Base-by-base conservation (phyloP, 192 early-diverging fungal species). In the Entomortierella chlamydospora region DNA sequence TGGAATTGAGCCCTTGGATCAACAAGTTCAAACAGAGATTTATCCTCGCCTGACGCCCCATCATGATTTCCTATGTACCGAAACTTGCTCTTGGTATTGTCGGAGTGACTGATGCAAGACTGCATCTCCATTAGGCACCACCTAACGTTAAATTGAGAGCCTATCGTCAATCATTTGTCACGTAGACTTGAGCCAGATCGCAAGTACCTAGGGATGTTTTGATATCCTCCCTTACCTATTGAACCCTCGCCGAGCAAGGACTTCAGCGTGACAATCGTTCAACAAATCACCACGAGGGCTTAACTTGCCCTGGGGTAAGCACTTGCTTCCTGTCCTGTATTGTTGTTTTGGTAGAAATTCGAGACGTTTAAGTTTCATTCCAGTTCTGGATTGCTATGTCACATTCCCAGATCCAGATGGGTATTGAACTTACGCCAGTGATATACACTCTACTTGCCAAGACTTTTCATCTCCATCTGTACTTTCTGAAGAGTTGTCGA, bases 241-340 rank as follows among this genome's bases (percentile, higher is more conserved):
- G 61, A 98, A 89, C 26, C 86, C 87, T 55, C 96, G 86, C 17
- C 94, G 88, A 31, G 93, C 92, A n/a, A 98, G 72, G 0, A 98
- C 82, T 82, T 98, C 96, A 2, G 95, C 96, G 81, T 98, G 96
- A 69, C 86, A 87, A 84, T 98, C 96, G 77, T 94, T 89, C 0
- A 98, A 64, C 7, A 87, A 42, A 56, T 91, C 90, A 29, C 95
- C 95, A 31, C 78, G 78, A 1, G 49, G 63, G 62, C 84, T 81
- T 31, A 92, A 83, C 74, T 91, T 88, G 45, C 74, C 82, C 33
- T 81, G 70, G 34, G 88, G 83, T 34, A 94, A 82, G 58, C 96
- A 98, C 81, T 97, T 98, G 29, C 95, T 85, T 15, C 96, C 96
- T 2, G 95, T 95, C 8, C 94, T 93, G 61, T 39, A n/a, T n/a